Evolutionary conservation across 192 early-diverging fungal species (phyloP), one percentile per base, ranked within the genome.

Genomic region (Linnemannia hyalina): DNA sequence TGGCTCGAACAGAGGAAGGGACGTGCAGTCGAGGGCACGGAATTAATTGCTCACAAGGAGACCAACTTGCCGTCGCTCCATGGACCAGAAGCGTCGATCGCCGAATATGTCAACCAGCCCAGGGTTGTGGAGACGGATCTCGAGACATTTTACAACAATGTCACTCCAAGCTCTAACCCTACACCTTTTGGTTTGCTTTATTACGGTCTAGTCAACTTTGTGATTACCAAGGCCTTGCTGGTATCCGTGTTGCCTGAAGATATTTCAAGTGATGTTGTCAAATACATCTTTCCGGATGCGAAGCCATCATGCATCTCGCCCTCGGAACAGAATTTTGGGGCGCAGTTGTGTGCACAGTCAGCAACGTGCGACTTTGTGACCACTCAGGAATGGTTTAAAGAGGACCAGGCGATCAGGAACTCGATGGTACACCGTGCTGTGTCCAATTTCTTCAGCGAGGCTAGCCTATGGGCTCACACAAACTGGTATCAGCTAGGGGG

Each of bases 401-500:
- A 5, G n/a, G n/a, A 74, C n/a, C 41, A 23, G 26, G 26, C 13
- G 47, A 74, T 74, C 15, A 32, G 8, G 41, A 29, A 22, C 6
- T 75, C 74, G 2, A 78, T 78, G 0, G 77, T 78, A 11, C n/a
- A 72, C 26, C 77, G 77, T n/a, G 26, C 69, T 2, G 26, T 78
- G 29, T 78, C 49, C 15, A 26, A 16, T 18, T 77, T 26, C 41
- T 68, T 76, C 68, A 41, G 76, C 11, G 68, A 77, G 44, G 76
- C 68, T 41, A 41, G 68, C 26, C 76, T 77, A 20, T 77, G 76
- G 76, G 26, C 68, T 29, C 22, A 77, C 76, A 41, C 35, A 2
- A 60, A 77, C 76, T 77, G 68, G 76, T 77, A 69, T 60, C 40
- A 29, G 46, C n/a, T n/a, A n/a, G 68, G 76, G 23, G 44, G 29